Evolutionary conservation across 208 protist genomes (phyloP), one percentile per base, ranked within the genome.

Genomic region (Plasmodiophora brassicae): DNA sequence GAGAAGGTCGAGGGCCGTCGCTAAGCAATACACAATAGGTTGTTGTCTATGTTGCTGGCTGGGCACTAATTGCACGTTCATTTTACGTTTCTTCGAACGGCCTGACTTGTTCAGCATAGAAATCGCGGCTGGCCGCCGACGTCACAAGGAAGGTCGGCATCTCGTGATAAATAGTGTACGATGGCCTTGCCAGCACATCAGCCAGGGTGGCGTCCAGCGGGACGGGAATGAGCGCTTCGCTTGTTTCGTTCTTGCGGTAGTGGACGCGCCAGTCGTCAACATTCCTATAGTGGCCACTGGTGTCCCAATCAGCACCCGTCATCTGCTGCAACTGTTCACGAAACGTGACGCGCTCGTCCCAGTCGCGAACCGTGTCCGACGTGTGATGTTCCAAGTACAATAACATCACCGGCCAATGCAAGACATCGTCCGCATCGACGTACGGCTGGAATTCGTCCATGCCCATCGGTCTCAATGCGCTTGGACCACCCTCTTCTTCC

Each of bases 1-100:
- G 85, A 91, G 46, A 92, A 92, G 46, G 71, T 89, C 32, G 71
- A 87, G 87, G 44, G 85, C 32, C 45, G 85, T 5, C 83, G 83
- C 45, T 45, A 86, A 45, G 45, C 36, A 36, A 86, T 28, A 86
- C 65, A n/a, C 10, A 36, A 14, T 36, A 44, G 10, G 65, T 44
- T 78, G 32, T 5, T 78, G 41, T 78, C n/a, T 32, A 38, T 38
- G 20, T 78, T 38, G n/a, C 5, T 38, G n/a, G 5, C 65, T n/a
- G n/a, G 41, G 5, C 10, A 78, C 10, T 5, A 5, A 38, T 32
- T 78, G 14, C 10, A 78, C 65, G n/a, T 32, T 78, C 5, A 5
- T 32, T 5, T 78, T 5, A n/a, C 65, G n/a, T n/a, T n/a, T n/a
- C n/a, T n/a, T n/a, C n/a, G n/a, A n/a, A n/a, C n/a, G n/a, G n/a